Evolutionary conservation across 2,329 filamentous ascomycete species (phyloP), one percentile per base, ranked within the genome.

Genomic region (Arthrobotrys iridis): DNA sequence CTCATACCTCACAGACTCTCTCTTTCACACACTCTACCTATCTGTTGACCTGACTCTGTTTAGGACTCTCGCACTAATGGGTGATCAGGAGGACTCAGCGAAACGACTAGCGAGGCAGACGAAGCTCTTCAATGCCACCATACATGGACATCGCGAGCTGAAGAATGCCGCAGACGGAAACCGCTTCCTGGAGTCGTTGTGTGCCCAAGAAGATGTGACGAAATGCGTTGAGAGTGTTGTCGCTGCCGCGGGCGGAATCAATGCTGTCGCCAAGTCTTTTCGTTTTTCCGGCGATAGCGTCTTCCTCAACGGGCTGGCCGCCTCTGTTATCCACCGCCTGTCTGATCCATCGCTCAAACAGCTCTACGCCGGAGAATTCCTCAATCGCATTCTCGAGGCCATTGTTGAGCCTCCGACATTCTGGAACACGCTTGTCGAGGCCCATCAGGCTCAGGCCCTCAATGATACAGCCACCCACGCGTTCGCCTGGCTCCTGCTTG

Each of bases 381-480:
- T 89, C 1, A 81, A 82, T 30, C 81, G 83, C 11, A 52, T 89
- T 1, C 78, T 88, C 1, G 73, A 82, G 0, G 80, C 81, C 0
- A 81, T 89, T 1, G 80, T 86, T 1, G 81, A 86, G 0, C 88
- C 88, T 0, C 84, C 84, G 0, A 85, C 85, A 0, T 82, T 89
- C 10, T 89, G 88, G 88, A 77, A 83, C 33, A 78, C 78, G 26
- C 77, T 81, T 26, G 77, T 79, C 1, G 76, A 79, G 24, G 65
- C 80, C 0, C 82, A 82, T 46, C 58, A 78, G 2, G 67, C 33
- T 1, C 77, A 79, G 5, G 68, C 77, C 0, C 80, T 87, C 5
- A 77, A 80, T 1, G 78, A 82, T 0, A 77, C 76, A 0, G 79
- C 81, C 0, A 77, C 82, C 1, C 78, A 81, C 13, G 79, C 82